Base-by-base conservation (phyloP, 2,329 filamentous ascomycete genomes). In the Claviceps fusiformis region DNA sequence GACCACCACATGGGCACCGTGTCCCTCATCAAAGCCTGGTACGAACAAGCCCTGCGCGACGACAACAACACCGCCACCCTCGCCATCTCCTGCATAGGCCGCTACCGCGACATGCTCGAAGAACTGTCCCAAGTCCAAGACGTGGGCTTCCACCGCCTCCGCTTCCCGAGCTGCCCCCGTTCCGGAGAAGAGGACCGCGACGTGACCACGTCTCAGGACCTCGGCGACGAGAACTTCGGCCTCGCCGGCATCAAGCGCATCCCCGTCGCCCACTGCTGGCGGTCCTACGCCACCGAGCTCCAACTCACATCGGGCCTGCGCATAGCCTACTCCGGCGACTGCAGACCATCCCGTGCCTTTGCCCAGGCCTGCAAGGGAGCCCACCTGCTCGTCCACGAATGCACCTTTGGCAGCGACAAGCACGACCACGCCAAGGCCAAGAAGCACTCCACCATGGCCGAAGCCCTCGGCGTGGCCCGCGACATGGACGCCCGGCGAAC, bases 271-370 rank as follows among this genome's bases (percentile, higher is more conserved):
- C 93, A 98, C 71, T 98, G 93, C 73, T 77, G 80, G 62, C 83
- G 83, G 33, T 82, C 93, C 1, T 81, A 87, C 65, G 93, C 86
- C 0, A 81, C 86, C 2, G 83, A 85, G 24, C 73, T 97, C 27
- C 87, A 87, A 10, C 92, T 92, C 69, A 80, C 86, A 0, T 81
- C 82, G 1, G 86, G 83, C 19, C 86, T 98, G 67, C 93, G 92
- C 67, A 77, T 95, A 56, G 89, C 89, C 49, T 98, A 95, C 72
- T 95, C 89, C 5, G 93, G 93, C 55, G 93, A 98, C 73, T 97
- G 92, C 67, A 81, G 93, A 7, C 93, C 93, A 0, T 89, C 82
- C 4, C 63, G 71, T 2, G 65, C 71, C 0, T 96, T 98, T 65
- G 81, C 82, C 0, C 61, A 69, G 13, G 86, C 92, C 52, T 95